phyloP scores from a whole-genome alignment of 768 basidiomycete genomes.

The Pleurotus citrinopileatus region DNA sequence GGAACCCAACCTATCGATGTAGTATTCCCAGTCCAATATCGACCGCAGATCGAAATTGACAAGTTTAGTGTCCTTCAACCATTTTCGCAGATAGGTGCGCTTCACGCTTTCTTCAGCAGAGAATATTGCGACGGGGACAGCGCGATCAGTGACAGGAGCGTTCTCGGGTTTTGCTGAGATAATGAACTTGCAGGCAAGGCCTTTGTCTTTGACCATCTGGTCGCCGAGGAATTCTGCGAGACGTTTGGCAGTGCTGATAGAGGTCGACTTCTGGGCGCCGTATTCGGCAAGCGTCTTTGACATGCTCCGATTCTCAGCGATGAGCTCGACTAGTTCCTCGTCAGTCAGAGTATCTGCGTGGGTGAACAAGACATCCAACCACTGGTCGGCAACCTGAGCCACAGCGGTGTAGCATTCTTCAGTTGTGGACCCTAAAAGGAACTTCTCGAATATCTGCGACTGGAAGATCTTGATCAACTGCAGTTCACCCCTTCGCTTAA shows the following conservation, averaged over 20 bases:
- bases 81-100: constrained; percentile 86
- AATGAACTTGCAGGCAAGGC: constrained; percentile 97
- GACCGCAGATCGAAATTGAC: constrained; percentile 87
- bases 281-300: constrained; percentile 95
- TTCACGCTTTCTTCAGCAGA: constrained; percentile 93
- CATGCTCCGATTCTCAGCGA: constrained; percentile 99
- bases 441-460: constrained; percentile 96
- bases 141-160: constrained; percentile 95
- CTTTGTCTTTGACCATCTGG: constrained; percentile 99
- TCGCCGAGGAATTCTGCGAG: constrained; percentile 96
- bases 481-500: constrained; percentile 95
- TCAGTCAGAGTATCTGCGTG: constrained; percentile 82
- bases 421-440: constrained; percentile 88
- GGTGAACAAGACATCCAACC: constrained; percentile 93
- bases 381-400: constrained; percentile 90
- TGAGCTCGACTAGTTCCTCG: constrained; percentile 94
- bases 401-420: constrained; percentile 96
- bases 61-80: constrained; percentile 92
- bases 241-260: constrained; percentile 93
- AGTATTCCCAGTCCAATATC: constrained; percentile 98
- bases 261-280: constrained; percentile 94
- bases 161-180: constrained; percentile 92
- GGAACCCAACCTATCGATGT: constrained; percentile 95
- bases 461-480: constrained; percentile 99
- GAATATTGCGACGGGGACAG: constrained; percentile 96